These are phyloP conservation scores for Polychaeton citri DNA, from an alignment of 2,329 filamentous ascomycete genomes.

Conservation along the genomic window DNA sequence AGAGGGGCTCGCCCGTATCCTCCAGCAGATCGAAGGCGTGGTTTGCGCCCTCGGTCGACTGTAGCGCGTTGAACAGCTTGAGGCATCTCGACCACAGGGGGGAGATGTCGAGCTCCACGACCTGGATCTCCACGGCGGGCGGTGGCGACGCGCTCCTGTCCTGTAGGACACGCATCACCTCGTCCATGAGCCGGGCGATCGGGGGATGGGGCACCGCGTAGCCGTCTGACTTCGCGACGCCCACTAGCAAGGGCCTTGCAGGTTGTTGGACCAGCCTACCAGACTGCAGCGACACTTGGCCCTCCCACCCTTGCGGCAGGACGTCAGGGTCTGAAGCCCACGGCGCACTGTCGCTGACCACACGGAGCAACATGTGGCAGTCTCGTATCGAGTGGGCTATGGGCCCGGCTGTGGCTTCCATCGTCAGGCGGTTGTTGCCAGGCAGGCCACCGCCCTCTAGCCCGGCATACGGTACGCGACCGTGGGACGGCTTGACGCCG, in stretches of 20 bases:
- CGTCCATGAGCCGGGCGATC: slow-evolving; percentile 32
- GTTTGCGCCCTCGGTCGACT: slow-evolving; percentile 44
- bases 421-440: slow-evolving; percentile 33
- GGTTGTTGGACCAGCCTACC: too few species aligned
- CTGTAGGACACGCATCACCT: slow-evolving; percentile 29
- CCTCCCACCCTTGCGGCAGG: slow-evolving; percentile 25
- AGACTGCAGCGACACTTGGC: slow-evolving; percentile 10
- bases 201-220: slow-evolving; percentile 40
- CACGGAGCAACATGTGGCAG: slow-evolving; percentile 41
- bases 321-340: slow-evolving; percentile 37
- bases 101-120: slow-evolving; percentile 45
- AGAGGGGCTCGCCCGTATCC: slow-evolving; percentile 42
- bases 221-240: slow-evolving; percentile 37
- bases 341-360: slow-evolving; percentile 38
- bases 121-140: too few species aligned
- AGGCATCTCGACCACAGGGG: slow-evolving; percentile 41
- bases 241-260: slow-evolving; percentile 26
- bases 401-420: slow-evolving; percentile 33
- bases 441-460: slow-evolving; percentile 35
- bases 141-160: slow-evolving; percentile 14
- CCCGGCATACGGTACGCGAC: slow-evolving; percentile 38
- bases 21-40: slow-evolving; percentile 45
- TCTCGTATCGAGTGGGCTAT: slow-evolving; percentile 35
- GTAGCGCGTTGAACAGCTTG: slow-evolving; percentile 43
- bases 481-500: slow-evolving; percentile 32